Conservation (phyloP, 176 grass and related monocot species). For the Leersia perrieri region DNA sequence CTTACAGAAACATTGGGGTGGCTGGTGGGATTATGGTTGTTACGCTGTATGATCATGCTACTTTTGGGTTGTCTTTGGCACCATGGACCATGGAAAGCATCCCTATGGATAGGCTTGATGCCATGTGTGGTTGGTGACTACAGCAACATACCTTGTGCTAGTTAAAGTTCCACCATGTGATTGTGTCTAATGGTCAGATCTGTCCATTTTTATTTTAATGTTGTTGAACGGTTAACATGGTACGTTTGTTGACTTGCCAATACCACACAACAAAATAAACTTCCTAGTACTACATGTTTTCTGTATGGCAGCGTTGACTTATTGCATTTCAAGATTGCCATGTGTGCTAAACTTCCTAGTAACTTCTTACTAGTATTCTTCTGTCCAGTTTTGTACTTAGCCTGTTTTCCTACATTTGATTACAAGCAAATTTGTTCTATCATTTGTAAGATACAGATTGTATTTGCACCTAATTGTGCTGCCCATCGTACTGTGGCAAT, state of each 20-base stretch:
- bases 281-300: background rate
- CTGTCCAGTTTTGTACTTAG: background rate
- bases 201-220: constrained; percentile 5
- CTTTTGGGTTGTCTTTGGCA: constrained; percentile 13
- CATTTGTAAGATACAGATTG: background rate
- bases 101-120: background rate
- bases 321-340: background rate
- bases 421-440: background rate
- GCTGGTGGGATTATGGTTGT: constrained; percentile 3
- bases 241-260: background rate
- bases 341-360: background rate
- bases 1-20: background rate
- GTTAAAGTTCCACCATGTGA: constrained; percentile 21
- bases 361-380: background rate
- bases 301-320: background rate
- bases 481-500: constrained; percentile 6
- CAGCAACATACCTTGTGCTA: constrained; percentile 12
- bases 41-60: background rate
- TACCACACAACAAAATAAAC: too few species aligned
- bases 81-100: constrained; percentile 8
- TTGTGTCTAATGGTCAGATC: constrained; percentile 24
- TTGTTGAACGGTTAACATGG: background rate
- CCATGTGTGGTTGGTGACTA: constrained; percentile 34
- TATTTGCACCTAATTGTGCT: background rate
- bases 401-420: background rate